These are phyloP conservation scores for Pachysandra terminalis DNA, from an alignment of 164 flowering plant genomes.

Conservation along the genomic window DNA sequence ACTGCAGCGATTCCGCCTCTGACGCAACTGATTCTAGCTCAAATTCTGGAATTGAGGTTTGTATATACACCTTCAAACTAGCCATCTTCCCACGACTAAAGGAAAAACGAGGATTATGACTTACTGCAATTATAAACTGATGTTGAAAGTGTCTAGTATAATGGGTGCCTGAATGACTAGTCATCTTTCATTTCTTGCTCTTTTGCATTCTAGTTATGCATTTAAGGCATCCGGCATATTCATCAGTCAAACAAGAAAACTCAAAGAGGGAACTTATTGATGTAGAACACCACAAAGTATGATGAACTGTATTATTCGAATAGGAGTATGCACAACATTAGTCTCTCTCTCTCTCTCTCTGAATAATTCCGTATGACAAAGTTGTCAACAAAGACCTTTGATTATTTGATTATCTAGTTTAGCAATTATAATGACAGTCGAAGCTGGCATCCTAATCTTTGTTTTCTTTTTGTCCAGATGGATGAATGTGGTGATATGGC, in stretches of 20 bases:
- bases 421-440: neutral
- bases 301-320: no score
- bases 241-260: neutral
- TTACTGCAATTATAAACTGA: neutral
- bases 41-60: conserved; percentile 44
- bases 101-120: neutral
- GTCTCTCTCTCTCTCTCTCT: no score
- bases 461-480: conserved; percentile 28
- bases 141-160: neutral
- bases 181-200: neutral
- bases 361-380: no score
- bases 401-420: no score
- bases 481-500: conserved; percentile 63
- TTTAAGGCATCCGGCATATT: neutral
- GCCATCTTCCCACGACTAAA: conserved; percentile 2
- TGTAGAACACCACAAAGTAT: no score
- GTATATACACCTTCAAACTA: conserved; percentile 5
- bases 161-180: neutral
- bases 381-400: no score
- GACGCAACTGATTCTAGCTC: conserved; percentile 28
- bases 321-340: no score
- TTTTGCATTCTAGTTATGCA: neutral
- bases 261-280: no score
- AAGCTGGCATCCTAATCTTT: neutral
- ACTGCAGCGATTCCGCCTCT: conserved; percentile 33